Conservation (phyloP, 1,284 basidiomycete species). For the Rhodotorula sp. region DNA sequence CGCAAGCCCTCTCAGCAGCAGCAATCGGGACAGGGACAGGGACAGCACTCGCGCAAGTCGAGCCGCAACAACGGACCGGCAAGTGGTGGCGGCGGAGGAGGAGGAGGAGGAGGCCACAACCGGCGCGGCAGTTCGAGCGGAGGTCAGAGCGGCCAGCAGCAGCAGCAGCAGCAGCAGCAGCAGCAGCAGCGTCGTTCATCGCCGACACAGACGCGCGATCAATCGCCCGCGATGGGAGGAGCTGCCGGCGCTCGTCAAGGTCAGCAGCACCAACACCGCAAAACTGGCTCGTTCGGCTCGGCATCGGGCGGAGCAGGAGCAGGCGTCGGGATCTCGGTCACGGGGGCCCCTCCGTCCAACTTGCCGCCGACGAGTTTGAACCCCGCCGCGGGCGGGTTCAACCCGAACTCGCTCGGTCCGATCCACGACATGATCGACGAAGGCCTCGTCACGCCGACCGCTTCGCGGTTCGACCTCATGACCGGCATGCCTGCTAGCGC, state of each 20-base stretch:
- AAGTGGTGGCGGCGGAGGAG: not conserved
- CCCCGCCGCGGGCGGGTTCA: slow-evolving; percentile 47
- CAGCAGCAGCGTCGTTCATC: slow-evolving; percentile 1
- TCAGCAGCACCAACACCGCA: not conserved
- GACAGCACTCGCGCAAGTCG: not conserved
- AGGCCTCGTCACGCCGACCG: slow-evolving; percentile 45
- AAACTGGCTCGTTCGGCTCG: not conserved
- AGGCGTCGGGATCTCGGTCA: not conserved
- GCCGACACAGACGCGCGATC: not conserved
- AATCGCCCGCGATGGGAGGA: not conserved
- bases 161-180: slow-evolving; percentile 4
- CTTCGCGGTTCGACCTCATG: slow-evolving; percentile 43
- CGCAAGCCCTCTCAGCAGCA: not conserved
- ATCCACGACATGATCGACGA: slow-evolving; percentile 45
- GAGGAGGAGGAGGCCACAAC: not conserved
- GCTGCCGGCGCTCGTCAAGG: not conserved
- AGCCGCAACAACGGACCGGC: not conserved
- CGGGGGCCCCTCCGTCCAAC: not conserved
- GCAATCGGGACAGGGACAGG: not conserved
- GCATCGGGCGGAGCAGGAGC: too few relatives aligned
- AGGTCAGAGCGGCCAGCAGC: not conserved
- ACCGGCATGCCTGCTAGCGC: slow-evolving; percentile 25
- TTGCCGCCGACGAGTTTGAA: slow-evolving; percentile 36
- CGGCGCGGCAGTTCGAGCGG: slow-evolving; percentile 2
- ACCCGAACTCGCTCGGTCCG: slow-evolving; percentile 43